Evolutionary conservation across 495 filamentous ascomycete genomes (phyloP), one percentile per base, ranked within the genome.

Genomic region (Xylaria nigripes): DNA sequence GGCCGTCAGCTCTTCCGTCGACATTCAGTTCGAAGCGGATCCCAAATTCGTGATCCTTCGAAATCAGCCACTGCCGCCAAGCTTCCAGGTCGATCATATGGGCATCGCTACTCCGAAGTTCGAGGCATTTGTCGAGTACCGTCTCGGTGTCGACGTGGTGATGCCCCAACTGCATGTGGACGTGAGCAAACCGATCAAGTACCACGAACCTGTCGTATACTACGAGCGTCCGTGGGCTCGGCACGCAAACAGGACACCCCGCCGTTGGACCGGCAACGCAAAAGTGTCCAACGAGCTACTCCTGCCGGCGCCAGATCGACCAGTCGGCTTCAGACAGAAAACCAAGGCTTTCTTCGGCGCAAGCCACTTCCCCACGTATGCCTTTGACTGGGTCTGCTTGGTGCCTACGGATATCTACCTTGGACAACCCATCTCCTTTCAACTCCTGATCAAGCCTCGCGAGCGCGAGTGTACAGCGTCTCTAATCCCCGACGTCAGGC

Each of bases 81-180:
- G 53, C 41, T 55, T 48, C 19, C 45, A 50, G 18, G 45, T 21
- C 22, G 6, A 9, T 8, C 29, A 48, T 43, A 32, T 6, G 23
- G 51, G 52, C 25, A 48, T 55, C 36, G 25, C 12, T 9, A 3
- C 25, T 9, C 36, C 32, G 8, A 49, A 22, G 1, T 55, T 43
- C 22, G 53, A 55, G 6, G 18, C 45, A 3, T 55, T 55, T 29
- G 53, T 55, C 21, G 53, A 55, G 46, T 55, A 55, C 46, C 53
- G 53, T n/a, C 27, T 55, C n/a, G 53, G 53, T 5, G 53, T 55
- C 9, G 29, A 50, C 13, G 40, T 50, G 9, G 12, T 19, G 9
- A 55, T 50, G 53, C 53, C 53, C 15, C 24, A 16, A 24, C 45
- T 55, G 25, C 45, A 16, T 0, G 46, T 55, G 21, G 19, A 38